Base-by-base conservation (phyloP, 2,329 filamentous ascomycete genomes). In the Leptosphaerulina australis region DNA sequence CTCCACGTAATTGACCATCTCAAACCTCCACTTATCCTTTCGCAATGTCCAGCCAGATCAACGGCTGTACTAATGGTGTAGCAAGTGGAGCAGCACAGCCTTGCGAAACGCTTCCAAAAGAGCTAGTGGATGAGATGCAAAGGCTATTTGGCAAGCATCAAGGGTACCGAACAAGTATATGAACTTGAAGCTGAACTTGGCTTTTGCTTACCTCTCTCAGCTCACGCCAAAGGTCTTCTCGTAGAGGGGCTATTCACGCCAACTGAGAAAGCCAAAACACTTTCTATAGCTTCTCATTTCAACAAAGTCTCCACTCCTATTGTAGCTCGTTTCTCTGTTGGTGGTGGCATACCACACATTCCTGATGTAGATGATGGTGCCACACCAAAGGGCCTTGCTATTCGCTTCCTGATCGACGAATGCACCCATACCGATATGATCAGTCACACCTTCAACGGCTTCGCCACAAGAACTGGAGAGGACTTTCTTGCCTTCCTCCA, bases 81-180 rank as follows among this genome's bases (percentile, higher is more conserved):
- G 15, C 25, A 10, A 43, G 28, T 25, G 28, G 39, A 15, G 22
- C 20, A 26, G 18, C 25, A 18, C 29, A 33, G 3, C 17, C n/a
- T 10, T 22, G 25, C 14, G 18, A 44, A 14, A 40, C 25, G 9
- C 50, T 48, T 12, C 44, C 50, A 6, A 44, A 40, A 21, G 50
- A 53, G 20, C 18, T 53, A 20, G 50, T 53, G 14, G 44, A 53
- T 26, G 44, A 53, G 29, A 53, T 53, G 50, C 50, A 53, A 24
- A 29, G 44, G n/a, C 18, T 53, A 3, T 48, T 53, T 14, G 44
- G 44, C 9, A 53, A 53, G 11, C 44, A 53, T 25, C 5, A 24
- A 22, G 50, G 50, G 10, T 53, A 48, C 14, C 29, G 50, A 4
- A 53, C 50, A 15, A 53, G 50, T 48, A 30, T 5, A 35, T 9